A percentile compares a stretch with the other conserved stretches of the same genome.
Conservation (phyloP, 768 basidiomycete genomes). For the Polyporus arcularius region DNA sequence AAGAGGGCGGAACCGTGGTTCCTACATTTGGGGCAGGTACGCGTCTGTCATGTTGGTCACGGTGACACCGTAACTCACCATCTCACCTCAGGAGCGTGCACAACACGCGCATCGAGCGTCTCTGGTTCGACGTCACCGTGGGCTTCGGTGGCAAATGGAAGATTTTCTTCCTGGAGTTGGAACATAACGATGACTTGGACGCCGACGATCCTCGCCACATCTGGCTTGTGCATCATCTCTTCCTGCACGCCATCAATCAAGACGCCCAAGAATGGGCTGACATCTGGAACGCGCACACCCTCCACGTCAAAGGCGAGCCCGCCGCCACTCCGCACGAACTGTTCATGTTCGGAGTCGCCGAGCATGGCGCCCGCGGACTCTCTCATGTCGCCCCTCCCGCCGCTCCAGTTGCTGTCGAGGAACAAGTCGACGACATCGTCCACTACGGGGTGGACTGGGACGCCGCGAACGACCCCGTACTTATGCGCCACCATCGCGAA, state of each 20-base stretch:
- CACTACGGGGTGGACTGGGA: no score
- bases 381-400: no score
- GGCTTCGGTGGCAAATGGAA: constrained; percentile 31
- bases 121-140: constrained; percentile 32
- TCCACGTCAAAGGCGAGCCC: no score
- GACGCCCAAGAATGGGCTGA: constrained; percentile 1
- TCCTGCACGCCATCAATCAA: constrained; percentile 18
- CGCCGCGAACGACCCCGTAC: no score
- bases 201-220: constrained; percentile 21
- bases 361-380: no score
- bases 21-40: constrained; percentile 31
- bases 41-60: neutral
- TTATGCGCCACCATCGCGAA: no score
- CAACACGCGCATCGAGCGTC: constrained; percentile 29
- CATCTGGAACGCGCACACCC: no score
- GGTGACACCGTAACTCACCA: neutral
- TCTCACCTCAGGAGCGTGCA: constrained; percentile 18
- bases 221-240: constrained; percentile 27
- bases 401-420: no score
- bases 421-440: no score
- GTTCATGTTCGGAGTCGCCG: no score
- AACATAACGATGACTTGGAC: constrained; percentile 25
- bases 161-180: constrained; percentile 28
- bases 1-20: constrained; percentile 32
- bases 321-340: no score